These are phyloP conservation scores for Tritrichomonas musculus DNA, from an alignment of 208 protist genomes.

Conservation along the genomic window DNA sequence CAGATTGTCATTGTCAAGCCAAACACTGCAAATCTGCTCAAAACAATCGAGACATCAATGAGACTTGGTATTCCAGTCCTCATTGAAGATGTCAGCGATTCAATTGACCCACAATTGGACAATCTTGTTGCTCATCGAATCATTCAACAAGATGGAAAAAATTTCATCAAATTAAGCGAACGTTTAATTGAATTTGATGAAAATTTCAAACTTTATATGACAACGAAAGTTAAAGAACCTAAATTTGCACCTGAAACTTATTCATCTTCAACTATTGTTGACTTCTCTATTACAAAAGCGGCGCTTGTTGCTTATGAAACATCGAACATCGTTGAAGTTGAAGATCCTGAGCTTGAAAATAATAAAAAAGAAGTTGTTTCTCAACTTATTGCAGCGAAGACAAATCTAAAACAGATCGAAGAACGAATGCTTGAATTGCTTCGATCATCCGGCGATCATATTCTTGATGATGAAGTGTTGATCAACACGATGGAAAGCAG, in stretches of 20 bases:
- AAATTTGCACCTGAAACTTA: constrained; percentile 58
- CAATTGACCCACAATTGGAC: constrained; percentile 78
- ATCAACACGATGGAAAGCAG: constrained; percentile 73
- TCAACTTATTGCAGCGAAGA: constrained; percentile 68
- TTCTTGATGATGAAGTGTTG: constrained; percentile 84
- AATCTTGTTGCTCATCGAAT: constrained; percentile 59
- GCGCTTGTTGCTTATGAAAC: background rate
- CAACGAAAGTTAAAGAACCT: constrained; percentile 65
- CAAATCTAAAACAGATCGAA: constrained; percentile 61
- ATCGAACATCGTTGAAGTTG: constrained; percentile 38
- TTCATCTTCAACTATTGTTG: background rate
- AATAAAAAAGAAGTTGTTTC: constrained; percentile 83
- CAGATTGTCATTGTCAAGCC: background rate
- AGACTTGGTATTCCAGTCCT: constrained; percentile 74
- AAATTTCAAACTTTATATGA: constrained; percentile 63
- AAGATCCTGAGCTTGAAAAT: constrained; percentile 80
- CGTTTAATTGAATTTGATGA: constrained; percentile 42
- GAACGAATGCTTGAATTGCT: constrained; percentile 63
- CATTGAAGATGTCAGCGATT: constrained; percentile 81
- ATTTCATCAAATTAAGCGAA: background rate
- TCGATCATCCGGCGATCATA: constrained; percentile 49
- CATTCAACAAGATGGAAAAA: constrained; percentile 34
- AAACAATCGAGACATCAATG: constrained; percentile 75
- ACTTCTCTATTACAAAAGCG: background rate
- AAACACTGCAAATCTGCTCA: constrained; percentile 69